Percentiles rank a stretch among this genome's conserved stretches.
Evolutionary conservation across 441 rosid genomes (phyloP).

Genomic region (Theobroma grandiflorum): DNA sequence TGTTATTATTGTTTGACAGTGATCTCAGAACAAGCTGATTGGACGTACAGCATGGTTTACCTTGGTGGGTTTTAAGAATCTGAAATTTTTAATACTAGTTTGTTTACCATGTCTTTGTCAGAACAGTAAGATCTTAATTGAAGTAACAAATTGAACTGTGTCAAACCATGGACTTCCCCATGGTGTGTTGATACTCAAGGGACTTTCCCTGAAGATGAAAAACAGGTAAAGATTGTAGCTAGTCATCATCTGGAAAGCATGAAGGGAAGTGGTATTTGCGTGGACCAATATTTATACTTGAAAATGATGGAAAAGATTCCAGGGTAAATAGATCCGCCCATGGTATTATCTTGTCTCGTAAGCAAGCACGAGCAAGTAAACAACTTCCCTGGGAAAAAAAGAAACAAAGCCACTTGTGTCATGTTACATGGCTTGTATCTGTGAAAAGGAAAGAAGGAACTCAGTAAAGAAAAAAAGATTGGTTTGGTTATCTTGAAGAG

Average conservation of each 20-base stretch:
- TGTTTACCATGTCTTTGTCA: neutral
- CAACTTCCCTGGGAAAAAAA: too few relatives aligned
- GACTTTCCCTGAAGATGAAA: neutral
- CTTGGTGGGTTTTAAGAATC: neutral
- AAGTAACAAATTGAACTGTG: neutral
- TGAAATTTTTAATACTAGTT: neutral
- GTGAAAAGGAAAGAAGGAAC: neutral
- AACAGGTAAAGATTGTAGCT: neutral
- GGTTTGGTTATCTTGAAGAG: neutral
- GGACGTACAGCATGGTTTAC: neutral
- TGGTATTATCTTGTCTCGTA: conserved; percentile 5
- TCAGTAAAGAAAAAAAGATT: neutral
- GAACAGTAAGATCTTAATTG: neutral
- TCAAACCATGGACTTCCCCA: neutral
- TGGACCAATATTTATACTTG: neutral
- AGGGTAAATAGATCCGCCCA: neutral
- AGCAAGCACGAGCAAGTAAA: neutral
- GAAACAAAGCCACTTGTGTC: neutral
- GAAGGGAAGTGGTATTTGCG: conserved; percentile 13
- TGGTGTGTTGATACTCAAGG: neutral
- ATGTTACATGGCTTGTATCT: neutral
- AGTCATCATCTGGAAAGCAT: neutral
- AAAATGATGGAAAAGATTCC: conserved; percentile 8
- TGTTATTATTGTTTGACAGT: neutral
- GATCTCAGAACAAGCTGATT: neutral